Base-by-base conservation (phyloP, 78 protist species). In the Dictyostelium capitatum region DNA sequence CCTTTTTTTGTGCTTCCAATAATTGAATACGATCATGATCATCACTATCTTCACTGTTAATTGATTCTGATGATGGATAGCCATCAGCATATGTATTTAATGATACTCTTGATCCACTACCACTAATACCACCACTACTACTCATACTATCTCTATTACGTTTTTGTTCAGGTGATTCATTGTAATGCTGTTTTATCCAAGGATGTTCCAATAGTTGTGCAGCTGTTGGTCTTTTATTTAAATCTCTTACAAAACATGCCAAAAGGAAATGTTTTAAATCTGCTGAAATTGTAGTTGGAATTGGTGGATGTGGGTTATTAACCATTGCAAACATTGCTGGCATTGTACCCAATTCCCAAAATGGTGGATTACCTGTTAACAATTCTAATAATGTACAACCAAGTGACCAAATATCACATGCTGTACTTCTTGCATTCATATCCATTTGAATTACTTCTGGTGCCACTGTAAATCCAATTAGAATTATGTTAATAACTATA, bases 291-390 rank as follows among this genome's bases (percentile, higher is more conserved):
- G 41, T 72, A 11, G 84, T 8, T 30, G 95, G 89, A n/a, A 89
- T 12, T 7, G 95, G 90, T 67, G 95, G 89, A 79, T 81, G 89
- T 46, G 80, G 90, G 47, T 81, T 70, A 64, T 82, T 80, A 28
- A 98, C 99, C 74, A 98, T 98, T 56, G 98, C 97, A 94, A 94
- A 98, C 92, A 98, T 90, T 1, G 99, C 99, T 6, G 99, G 85
- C 97, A 97, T 91, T n/a, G 97, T 98, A 6, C 96, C 96, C 30
- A 99, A 93, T 7, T 98, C 98, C 89, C 96, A 98, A 92, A 97
- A 98, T 1, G 97, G 97, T 57, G 97, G 97, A 62, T 84, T 79
- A 15, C 94, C 96, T 12, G 96, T 96, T 32, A 92, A 92, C 94
- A 94, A 65, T 77, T 96, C 97, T 17, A 96, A 65, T 17, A 96